A percentile compares a stretch with the other conserved stretches of the same genome.
phyloP scores from a whole-genome alignment of 352 stramenopile genomes.

The Peronospora farinosa region DNA sequence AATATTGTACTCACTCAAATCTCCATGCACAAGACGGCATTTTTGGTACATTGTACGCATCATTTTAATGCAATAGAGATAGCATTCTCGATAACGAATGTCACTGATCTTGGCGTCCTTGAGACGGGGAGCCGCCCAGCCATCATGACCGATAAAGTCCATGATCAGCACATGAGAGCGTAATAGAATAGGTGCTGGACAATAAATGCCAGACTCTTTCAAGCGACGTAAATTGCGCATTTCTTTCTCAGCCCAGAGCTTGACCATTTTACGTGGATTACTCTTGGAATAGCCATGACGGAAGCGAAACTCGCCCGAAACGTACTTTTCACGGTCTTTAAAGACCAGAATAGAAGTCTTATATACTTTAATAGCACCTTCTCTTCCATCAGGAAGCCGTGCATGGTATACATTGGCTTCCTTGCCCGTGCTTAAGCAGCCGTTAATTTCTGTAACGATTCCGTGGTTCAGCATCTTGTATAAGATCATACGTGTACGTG shows the following conservation, averaged over 20 bases:
- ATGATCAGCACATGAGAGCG: slow-evolving; percentile 98
- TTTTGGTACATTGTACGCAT: slow-evolving; percentile 96
- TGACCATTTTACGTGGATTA: slow-evolving; percentile 99
- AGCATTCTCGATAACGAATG: slow-evolving; percentile 89
- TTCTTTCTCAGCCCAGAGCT: slow-evolving; percentile 99
- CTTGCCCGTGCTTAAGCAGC: slow-evolving; percentile 98
- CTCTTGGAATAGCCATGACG: slow-evolving; percentile 93
- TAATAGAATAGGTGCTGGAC: slow-evolving; percentile 90
- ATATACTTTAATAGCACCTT: slow-evolving; percentile 84
- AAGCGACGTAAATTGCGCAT: slow-evolving; percentile 96
- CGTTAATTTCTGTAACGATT: slow-evolving; percentile 96
- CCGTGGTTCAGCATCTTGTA: slow-evolving; percentile 97
- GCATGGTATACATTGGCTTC: slow-evolving; percentile 99
- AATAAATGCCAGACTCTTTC: slow-evolving; percentile 86
- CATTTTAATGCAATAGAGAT: slow-evolving; percentile 92
- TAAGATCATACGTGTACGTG: slow-evolving; percentile 96
- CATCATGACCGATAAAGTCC: slow-evolving; percentile 96
- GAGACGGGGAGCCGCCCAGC: slow-evolving; percentile 91
- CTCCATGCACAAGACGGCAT: slow-evolving; percentile 96
- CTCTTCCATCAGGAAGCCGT: slow-evolving; percentile 51
- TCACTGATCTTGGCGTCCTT: slow-evolving; percentile 92
- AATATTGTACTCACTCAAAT: slow-evolving; percentile 99
- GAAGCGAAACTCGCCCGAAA: slow-evolving; percentile 97
- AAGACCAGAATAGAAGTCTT: slow-evolving; percentile 96
- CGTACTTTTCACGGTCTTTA: slow-evolving; percentile 99